A percentile compares a stretch with the other conserved stretches of the same genome.
These are phyloP conservation scores for Rosa multiflora DNA, from an alignment of 306 rosid genomes.

Conservation along the genomic window DNA sequence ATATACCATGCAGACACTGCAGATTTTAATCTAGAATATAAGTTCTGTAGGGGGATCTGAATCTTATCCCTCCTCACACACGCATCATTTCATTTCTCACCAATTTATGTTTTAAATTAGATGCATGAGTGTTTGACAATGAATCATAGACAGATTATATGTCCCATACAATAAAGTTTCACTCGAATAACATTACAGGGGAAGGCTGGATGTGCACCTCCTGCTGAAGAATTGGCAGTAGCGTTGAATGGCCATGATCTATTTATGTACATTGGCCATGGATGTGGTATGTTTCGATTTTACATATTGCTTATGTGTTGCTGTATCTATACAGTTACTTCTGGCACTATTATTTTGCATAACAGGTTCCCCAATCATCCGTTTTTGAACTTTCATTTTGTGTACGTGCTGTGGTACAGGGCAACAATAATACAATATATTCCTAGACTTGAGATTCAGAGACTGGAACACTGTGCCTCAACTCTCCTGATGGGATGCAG, in stretches of 20 bases:
- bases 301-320: neutral
- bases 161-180: conserved; percentile 9
- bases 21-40: neutral
- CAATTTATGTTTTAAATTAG: conserved; percentile 1
- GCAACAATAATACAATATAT: conserved; percentile 57
- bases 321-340: conserved; percentile 17
- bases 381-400: neutral
- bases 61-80: neutral
- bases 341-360: conserved; percentile 6
- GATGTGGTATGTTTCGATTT: conserved; percentile 64
- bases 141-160: neutral
- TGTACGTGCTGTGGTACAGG: conserved; percentile 48
- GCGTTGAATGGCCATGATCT: conserved; percentile 78
- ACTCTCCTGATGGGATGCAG: conserved; percentile 94
- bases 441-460: conserved; percentile 68
- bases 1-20: neutral
- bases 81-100: neutral
- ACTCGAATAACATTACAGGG: conserved; percentile 55
- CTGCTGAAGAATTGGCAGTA: conserved; percentile 60
- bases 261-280: conserved; percentile 85
- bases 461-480: conserved; percentile 74
- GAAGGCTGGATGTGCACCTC: conserved; percentile 78
- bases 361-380: neutral
- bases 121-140: neutral
- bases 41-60: neutral